A percentile compares a stretch with the other conserved stretches of the same genome.
These are phyloP conservation scores for Alternaria metachromatica DNA, from an alignment of 2,329 filamentous ascomycete species.

Conservation along the genomic window DNA sequence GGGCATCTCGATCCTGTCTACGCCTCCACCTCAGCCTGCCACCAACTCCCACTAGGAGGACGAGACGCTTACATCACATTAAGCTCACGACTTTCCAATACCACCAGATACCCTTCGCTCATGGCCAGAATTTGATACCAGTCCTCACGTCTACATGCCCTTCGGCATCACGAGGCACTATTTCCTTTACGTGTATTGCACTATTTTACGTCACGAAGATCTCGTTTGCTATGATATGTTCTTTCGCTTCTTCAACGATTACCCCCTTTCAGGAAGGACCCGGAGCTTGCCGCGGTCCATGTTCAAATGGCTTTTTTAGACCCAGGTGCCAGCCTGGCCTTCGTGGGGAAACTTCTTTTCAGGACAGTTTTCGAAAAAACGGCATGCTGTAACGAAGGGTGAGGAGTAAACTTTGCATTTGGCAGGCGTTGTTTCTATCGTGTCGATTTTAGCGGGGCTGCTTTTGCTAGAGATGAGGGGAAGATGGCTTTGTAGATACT, in stretches of 20 bases:
- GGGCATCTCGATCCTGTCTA: slow-evolving; percentile 22
- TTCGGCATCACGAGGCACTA: neutral
- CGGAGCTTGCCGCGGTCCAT: slow-evolving; percentile 41
- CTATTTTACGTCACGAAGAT: neutral
- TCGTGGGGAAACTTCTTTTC: neutral
- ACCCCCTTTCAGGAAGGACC: slow-evolving; percentile 40
- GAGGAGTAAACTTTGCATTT: neutral
- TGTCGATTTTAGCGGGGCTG: neutral
- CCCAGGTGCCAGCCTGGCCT: slow-evolving; percentile 39
- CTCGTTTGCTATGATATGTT: slow-evolving; percentile 6
- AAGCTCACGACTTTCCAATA: neutral
- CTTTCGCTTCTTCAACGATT: slow-evolving; percentile 38
- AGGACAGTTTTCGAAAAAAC: neutral
- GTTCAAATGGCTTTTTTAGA: slow-evolving; percentile 34
- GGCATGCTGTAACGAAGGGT: neutral
- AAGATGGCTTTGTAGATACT: neutral
- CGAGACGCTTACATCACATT: neutral
- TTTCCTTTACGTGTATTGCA: slow-evolving; percentile 2
- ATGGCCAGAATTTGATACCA: slow-evolving; percentile 1
- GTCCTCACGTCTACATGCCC: neutral
- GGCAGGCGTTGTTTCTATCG: neutral
- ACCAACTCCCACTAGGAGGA: neutral
- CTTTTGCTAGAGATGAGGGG: neutral
- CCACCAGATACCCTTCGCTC: neutral
- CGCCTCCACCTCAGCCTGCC: slow-evolving; percentile 5